These are phyloP conservation scores for Saccharomyces hybrid DNA, from an alignment of 1,139 yeast genomes.

Conservation along the genomic window DNA sequence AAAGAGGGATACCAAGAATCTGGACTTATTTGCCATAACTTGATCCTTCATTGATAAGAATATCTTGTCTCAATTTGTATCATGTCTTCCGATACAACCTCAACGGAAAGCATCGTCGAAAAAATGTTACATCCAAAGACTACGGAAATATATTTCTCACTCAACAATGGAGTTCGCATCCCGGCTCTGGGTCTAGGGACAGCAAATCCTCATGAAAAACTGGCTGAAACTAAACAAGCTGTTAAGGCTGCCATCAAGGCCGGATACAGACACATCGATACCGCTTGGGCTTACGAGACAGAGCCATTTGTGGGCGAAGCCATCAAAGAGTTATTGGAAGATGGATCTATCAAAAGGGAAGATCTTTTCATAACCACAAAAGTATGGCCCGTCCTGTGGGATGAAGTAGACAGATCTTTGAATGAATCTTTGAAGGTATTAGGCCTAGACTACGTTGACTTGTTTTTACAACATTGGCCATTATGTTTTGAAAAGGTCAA, in stretches of 20 bases:
- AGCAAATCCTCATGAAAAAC: constrained; percentile 37
- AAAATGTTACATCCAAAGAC: constrained; percentile 25
- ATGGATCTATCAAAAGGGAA: constrained; percentile 45
- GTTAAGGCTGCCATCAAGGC: constrained; percentile 42
- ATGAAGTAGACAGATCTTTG: constrained; percentile 33
- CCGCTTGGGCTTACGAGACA: constrained; percentile 48
- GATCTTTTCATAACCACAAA: constrained; percentile 55
- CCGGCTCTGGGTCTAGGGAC: constrained; percentile 61
- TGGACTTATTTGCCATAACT: not conserved
- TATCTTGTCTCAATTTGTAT: not conserved
- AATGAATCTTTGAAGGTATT: constrained; percentile 36
- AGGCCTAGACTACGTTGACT: constrained; percentile 52
- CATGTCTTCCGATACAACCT: not conserved
- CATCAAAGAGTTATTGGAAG: constrained; percentile 40
- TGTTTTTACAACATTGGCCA: constrained; percentile 60
- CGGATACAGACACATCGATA: constrained; percentile 49
- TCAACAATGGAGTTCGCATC: constrained; percentile 46
- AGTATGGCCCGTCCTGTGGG: constrained; percentile 47
- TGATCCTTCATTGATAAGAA: not conserved
- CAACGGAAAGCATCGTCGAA: not conserved
- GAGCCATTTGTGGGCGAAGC: constrained; percentile 47
- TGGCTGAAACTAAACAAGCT: constrained; percentile 31
- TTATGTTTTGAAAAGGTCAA: constrained; percentile 41
- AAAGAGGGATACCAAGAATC: not conserved
- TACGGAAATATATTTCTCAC: constrained; percentile 31